Evolutionary conservation across 495 filamentous ascomycete species (phyloP).

Genomic region (Neurospora tetrasperma): DNA sequence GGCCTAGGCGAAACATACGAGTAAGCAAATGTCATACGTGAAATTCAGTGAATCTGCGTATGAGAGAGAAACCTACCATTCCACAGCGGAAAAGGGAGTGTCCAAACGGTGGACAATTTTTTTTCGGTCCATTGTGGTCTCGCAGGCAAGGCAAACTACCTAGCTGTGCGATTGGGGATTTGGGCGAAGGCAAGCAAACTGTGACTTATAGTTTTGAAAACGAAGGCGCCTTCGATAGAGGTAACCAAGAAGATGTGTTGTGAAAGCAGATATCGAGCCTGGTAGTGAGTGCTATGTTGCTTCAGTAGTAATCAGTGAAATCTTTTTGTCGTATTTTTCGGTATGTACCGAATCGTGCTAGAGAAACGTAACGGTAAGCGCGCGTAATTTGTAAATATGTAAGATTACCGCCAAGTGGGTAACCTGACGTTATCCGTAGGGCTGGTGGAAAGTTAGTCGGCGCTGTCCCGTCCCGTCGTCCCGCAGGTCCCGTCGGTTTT

Average conservation of each 20-base stretch:
- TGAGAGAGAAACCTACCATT: conserved; percentile 14
- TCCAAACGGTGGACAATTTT: conserved; percentile 22
- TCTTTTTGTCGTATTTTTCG: background rate
- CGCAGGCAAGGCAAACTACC: background rate
- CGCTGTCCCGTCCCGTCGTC: background rate
- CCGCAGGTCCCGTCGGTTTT: background rate
- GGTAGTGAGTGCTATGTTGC: background rate
- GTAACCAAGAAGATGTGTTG: background rate
- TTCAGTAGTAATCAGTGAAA: background rate
- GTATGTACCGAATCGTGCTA: background rate
- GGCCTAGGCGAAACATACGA: conserved; percentile 30
- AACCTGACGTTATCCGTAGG: background rate
- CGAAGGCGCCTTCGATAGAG: background rate
- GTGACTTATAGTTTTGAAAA: background rate
- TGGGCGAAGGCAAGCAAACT: background rate
- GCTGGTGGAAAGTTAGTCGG: background rate
- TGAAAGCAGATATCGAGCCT: background rate
- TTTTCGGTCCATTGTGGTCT: conserved; percentile 20
- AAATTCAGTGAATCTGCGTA: background rate
- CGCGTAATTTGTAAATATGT: background rate
- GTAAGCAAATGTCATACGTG: background rate
- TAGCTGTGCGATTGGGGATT: background rate
- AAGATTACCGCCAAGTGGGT: background rate
- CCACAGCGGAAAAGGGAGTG: conserved; percentile 21
- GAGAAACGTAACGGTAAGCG: background rate